A percentile compares a stretch with the other conserved stretches of the same genome.
These are phyloP conservation scores for Theobroma grandiflorum DNA, from an alignment of 441 rosid genomes.

Conservation along the genomic window DNA sequence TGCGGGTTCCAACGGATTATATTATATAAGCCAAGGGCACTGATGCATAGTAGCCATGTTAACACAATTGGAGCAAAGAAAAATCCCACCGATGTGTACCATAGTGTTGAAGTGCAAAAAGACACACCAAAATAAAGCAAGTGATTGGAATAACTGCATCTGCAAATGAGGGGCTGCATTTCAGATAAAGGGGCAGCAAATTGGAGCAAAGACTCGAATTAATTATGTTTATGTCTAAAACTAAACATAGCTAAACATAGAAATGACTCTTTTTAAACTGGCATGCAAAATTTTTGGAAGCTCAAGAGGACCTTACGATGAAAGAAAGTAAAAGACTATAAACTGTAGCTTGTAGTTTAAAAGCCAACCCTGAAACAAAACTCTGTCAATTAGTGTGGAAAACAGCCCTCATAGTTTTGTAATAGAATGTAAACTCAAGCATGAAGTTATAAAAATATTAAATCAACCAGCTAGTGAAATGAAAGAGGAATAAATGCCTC, in stretches of 20 bases:
- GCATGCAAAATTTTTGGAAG: background rate
- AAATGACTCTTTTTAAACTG: background rate
- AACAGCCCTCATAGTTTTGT: background rate
- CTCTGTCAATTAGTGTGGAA: background rate
- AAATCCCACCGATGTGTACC: slow-evolving; percentile 95
- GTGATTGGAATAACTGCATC: slow-evolving; percentile 92
- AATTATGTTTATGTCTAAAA: background rate
- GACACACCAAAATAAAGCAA: slow-evolving; percentile 92
- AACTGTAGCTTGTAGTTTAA: background rate
- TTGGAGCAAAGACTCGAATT: slow-evolving; percentile 5
- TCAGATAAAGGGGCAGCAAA: background rate
- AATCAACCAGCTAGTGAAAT: background rate
- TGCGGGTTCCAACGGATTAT: slow-evolving; percentile 85
- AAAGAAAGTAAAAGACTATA: background rate
- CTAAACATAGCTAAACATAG: background rate
- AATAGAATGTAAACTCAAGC: background rate
- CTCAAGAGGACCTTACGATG: background rate
- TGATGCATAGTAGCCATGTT: slow-evolving; percentile 87
- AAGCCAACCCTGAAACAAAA: background rate
- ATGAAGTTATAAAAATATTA: background rate
- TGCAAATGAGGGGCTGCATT: slow-evolving; percentile 43
- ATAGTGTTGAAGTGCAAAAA: slow-evolving; percentile 94
- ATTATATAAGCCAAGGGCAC: slow-evolving; percentile 90
- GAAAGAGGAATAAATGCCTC: background rate
- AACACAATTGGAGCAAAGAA: slow-evolving; percentile 88